A percentile compares a stretch with the other conserved stretches of the same genome.
These are phyloP conservation scores for Botryotinia narcissicola DNA, from an alignment of 2,329 filamentous ascomycete species.

Conservation along the genomic window DNA sequence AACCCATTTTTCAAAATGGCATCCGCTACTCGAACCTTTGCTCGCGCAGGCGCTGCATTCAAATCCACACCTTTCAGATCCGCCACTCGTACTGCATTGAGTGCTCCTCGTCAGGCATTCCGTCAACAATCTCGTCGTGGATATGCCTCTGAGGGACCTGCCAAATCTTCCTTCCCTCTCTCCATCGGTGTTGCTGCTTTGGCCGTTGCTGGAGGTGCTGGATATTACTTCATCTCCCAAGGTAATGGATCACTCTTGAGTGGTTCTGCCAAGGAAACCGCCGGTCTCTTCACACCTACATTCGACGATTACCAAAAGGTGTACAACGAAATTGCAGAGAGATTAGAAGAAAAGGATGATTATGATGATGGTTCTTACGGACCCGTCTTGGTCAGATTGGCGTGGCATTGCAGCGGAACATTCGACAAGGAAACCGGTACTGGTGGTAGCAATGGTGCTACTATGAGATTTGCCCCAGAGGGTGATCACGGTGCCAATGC, in stretches of 20 bases:
- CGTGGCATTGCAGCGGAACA: slow-evolving; percentile 92
- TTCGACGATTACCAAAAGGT: slow-evolving; percentile 93
- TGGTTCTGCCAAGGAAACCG: slow-evolving; percentile 44
- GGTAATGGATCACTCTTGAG: slow-evolving; percentile 43
- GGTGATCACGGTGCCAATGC: slow-evolving; percentile 90
- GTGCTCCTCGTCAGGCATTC: slow-evolving; percentile 64
- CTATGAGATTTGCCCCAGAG: slow-evolving; percentile 93
- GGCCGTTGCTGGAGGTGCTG: slow-evolving; percentile 60
- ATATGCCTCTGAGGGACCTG: slow-evolving; percentile 71
- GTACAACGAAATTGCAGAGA: slow-evolving; percentile 80
- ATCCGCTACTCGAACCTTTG: slow-evolving; percentile 40
- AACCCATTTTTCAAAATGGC: slow-evolving; percentile 14
- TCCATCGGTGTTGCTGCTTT: slow-evolving; percentile 59
- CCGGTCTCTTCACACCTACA: slow-evolving; percentile 64
- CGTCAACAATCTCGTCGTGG: slow-evolving; percentile 72
- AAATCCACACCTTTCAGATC: slow-evolving; percentile 48
- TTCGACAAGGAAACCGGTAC: slow-evolving; percentile 86
- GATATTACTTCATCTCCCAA: slow-evolving; percentile 64
- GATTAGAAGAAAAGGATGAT: slow-evolving; percentile 83
- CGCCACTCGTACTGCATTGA: slow-evolving; percentile 57
- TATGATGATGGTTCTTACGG: slow-evolving; percentile 97
- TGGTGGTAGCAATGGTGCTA: slow-evolving; percentile 92
- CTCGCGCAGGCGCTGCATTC: slow-evolving; percentile 40
- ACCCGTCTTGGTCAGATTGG: slow-evolving; percentile 83
- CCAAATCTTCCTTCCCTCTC: slow-evolving; percentile 52